Conservation (phyloP, 2,329 filamentous ascomycete genomes). For the Fusarium metavorans region DNA sequence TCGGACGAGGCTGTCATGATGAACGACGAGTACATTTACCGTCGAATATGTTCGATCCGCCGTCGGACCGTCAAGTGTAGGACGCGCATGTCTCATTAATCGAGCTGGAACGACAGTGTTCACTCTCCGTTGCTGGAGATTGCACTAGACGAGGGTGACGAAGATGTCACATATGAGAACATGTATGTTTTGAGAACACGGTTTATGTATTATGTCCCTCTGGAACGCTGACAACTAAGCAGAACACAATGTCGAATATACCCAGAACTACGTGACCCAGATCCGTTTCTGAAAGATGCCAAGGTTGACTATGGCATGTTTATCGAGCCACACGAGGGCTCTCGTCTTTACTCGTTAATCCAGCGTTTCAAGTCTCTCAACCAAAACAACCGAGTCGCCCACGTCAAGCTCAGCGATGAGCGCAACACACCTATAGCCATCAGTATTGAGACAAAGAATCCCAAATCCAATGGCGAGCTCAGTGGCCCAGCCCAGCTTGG, state of each 20-base stretch:
- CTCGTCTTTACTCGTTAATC: not conserved
- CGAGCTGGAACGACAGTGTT: conserved; percentile 12
- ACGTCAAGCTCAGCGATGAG: conserved; percentile 2
- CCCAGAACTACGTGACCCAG: not conserved
- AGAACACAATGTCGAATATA: conserved; percentile 5
- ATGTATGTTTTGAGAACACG: not conserved
- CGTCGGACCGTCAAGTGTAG: conserved; percentile 4
- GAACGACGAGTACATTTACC: conserved; percentile 13
- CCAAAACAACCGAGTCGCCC: not conserved
- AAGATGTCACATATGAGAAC: conserved; percentile 3
- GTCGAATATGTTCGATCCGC: conserved; percentile 2
- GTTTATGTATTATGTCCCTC: not conserved
- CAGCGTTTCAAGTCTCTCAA: not conserved
- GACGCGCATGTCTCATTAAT: conserved; percentile 7
- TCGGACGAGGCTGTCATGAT: not conserved
- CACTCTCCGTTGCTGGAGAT: conserved; percentile 8
- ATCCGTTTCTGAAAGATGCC: conserved; percentile 1
- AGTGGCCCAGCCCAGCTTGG: not conserved
- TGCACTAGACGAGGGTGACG: not conserved
- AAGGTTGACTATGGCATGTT: conserved; percentile 8
- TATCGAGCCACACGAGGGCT: not conserved
- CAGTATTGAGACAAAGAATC: conserved; percentile 1
- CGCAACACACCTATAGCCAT: not conserved
- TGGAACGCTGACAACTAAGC: not conserved
- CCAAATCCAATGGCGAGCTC: not conserved